Conservation (phyloP, 1,284 basidiomycete species). For the Cryptococcus sp. region DNA sequence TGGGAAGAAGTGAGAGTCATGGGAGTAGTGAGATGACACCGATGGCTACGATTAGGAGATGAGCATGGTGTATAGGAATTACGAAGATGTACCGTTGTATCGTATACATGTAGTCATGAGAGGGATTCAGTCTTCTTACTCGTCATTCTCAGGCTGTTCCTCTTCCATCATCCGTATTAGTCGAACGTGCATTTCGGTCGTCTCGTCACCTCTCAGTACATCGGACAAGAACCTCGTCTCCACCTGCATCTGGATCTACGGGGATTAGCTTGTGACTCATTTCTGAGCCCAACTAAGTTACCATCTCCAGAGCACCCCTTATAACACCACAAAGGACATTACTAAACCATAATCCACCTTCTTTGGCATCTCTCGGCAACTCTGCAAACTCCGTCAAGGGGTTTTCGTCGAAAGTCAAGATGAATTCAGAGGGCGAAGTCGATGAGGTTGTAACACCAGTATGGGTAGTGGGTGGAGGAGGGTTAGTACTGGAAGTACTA, state of each 20-base stretch:
- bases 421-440: constrained; percentile 56
- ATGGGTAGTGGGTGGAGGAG: neutral
- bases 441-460: too few species aligned
- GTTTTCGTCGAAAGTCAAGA: constrained; percentile 88
- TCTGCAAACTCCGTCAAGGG: constrained; percentile 97
- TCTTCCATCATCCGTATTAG: constrained; percentile 91
- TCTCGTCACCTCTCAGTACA: constrained; percentile 84
- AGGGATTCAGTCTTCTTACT: constrained; percentile 21
- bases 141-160: constrained; percentile 57
- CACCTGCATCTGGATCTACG: constrained; percentile 92
- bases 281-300: constrained; percentile 49
- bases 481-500: constrained; percentile 47
- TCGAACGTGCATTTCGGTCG: constrained; percentile 86
- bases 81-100: neutral
- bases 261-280: neutral
- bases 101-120: neutral
- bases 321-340: constrained; percentile 94
- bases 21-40: constrained; percentile 1
- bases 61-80: neutral
- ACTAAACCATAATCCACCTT: constrained; percentile 92
- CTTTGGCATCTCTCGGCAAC: constrained; percentile 80
- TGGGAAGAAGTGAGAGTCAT: neutral
- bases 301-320: constrained; percentile 94
- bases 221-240: constrained; percentile 87
- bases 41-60: neutral